These are phyloP conservation scores for Suhomyces choctaworum DNA, from an alignment of 1,139 yeast species.

Conservation along the genomic window DNA sequence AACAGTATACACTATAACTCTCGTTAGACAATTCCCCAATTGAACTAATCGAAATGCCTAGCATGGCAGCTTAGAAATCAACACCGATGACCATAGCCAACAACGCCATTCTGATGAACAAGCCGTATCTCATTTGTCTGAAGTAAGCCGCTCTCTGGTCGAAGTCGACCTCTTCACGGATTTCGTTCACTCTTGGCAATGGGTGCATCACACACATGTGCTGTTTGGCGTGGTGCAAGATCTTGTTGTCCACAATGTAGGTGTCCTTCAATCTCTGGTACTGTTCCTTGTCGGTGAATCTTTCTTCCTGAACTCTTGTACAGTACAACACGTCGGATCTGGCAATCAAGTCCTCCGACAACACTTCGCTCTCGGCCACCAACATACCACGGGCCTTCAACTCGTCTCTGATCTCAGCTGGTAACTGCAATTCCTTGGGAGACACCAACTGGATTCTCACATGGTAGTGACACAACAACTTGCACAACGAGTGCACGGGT, in stretches of 20 bases:
- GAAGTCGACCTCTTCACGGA: conserved; percentile 96
- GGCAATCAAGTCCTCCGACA: conserved; percentile 82
- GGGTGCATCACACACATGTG: conserved; percentile 99
- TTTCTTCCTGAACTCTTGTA: conserved; percentile 97
- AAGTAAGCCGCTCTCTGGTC: conserved; percentile 99
- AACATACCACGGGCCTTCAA: conserved; percentile 67
- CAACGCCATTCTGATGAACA: conserved; percentile 97
- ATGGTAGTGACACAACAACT: conserved; percentile 86
- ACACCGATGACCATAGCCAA: conserved; percentile 97
- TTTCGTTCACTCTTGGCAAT: conserved; percentile 94
- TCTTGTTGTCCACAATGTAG: conserved; percentile 89
- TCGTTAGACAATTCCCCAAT: conserved; percentile 15
- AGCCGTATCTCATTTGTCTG: conserved; percentile 98
- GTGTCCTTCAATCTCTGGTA: conserved; percentile 89
- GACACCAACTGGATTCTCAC: conserved; percentile 91
- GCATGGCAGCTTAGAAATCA: conserved; percentile 40
- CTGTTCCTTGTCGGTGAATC: conserved; percentile 74
- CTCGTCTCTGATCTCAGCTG: conserved; percentile 67
- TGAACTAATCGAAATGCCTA: conserved; percentile 6
- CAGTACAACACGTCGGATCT: conserved; percentile 94
- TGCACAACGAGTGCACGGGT: conserved; percentile 96
- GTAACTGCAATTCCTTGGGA: conserved; percentile 85
- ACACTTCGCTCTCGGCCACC: conserved; percentile 67
- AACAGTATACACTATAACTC: conserved; percentile 4
- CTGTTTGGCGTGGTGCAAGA: conserved; percentile 88